Conservation (phyloP, 768 basidiomycete genomes). For the Vararia minispora region DNA sequence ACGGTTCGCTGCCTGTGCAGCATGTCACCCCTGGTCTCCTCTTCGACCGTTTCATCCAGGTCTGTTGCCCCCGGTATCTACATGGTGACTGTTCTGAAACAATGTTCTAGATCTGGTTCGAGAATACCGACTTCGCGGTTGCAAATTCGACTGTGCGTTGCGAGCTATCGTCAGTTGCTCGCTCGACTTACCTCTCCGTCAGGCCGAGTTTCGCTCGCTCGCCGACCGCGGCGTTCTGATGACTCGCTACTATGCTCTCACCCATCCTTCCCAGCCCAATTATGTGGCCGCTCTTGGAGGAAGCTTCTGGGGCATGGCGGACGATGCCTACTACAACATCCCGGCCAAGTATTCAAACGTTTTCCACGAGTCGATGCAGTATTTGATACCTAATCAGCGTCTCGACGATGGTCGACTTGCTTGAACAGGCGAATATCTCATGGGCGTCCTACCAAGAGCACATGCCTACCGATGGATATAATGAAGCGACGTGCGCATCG, state of each 20-base stretch:
- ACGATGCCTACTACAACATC: slow-evolving; percentile 2
- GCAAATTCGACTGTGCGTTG: slow-evolving; percentile 2
- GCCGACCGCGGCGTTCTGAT: slow-evolving; percentile 4
- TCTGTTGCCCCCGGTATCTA: not conserved
- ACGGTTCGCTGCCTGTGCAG: slow-evolving; percentile 30
- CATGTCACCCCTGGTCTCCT: slow-evolving; percentile 28
- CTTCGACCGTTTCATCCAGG: slow-evolving; percentile 23
- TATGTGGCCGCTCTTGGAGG: slow-evolving; percentile 6
- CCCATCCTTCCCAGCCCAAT: slow-evolving; percentile 6
- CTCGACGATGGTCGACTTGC: slow-evolving; percentile 45
- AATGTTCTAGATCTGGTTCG: slow-evolving; percentile 2
- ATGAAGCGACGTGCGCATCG: too few species aligned
- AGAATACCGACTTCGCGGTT: slow-evolving; percentile 5
- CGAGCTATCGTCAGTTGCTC: too few species aligned
- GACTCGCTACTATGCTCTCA: slow-evolving; percentile 3
- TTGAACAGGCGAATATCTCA: slow-evolving; percentile 40
- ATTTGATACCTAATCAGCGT: slow-evolving; percentile 39
- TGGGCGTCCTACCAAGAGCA: slow-evolving; percentile 53
- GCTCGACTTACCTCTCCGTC: too few species aligned
- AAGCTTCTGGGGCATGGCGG: slow-evolving; percentile 7
- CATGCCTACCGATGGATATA: slow-evolving; percentile 37
- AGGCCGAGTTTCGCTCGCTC: slow-evolving; percentile 1
- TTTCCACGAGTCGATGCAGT: too few species aligned
- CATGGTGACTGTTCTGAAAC: not conserved
- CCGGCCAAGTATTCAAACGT: slow-evolving; percentile 8